Evolutionary conservation across 2,329 filamentous ascomycete genomes (phyloP), one percentile per base, ranked within the genome.

Genomic region (Aspergillus sp.): DNA sequence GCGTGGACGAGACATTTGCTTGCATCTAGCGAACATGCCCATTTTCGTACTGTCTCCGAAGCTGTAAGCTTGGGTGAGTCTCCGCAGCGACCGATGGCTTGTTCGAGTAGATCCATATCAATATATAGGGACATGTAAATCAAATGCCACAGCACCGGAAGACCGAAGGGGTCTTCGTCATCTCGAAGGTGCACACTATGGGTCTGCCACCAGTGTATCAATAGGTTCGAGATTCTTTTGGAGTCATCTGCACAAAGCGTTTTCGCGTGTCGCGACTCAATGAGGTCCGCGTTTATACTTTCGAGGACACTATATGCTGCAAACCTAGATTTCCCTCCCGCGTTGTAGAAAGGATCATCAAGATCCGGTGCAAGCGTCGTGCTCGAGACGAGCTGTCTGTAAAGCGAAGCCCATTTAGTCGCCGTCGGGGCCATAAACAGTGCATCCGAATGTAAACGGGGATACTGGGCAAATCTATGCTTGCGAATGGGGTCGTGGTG

Each of bases 101-200:
- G 57, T 45, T 69, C 66, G 14, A 68, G 45, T 2, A 63, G 53
- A 34, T 68, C 59, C 21, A 68, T 59, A 38, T 69, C 64, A 2
- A 59, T 61, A 41, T 64, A 60, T 1, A 68, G 47, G 5, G 50
- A 56, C 40, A 69, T 68, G 32, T 60, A 67, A 6, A 64, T 57
- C 0, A 59, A 61, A 41, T 69, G 66, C 66, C 66, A 69, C 17
- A 68, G 56, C 6, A 66, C 62, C 9, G 60, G 58, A 7, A 69
- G 52, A 45, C 61, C 61, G 20, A 64, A 64, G 11, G 57, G 52
- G 42, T 64, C 60, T 31, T 44, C 21, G 10, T 40, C 45, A 6
- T 47, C 19, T 2, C 14, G 20, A 29, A 45, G 38, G 19, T 53
- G 47, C 2, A 16, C 47, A 19, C 31, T 56, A 42, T 60, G 63